Conservation (phyloP, 768 basidiomycete species). For the Boletellus sp. region DNA sequence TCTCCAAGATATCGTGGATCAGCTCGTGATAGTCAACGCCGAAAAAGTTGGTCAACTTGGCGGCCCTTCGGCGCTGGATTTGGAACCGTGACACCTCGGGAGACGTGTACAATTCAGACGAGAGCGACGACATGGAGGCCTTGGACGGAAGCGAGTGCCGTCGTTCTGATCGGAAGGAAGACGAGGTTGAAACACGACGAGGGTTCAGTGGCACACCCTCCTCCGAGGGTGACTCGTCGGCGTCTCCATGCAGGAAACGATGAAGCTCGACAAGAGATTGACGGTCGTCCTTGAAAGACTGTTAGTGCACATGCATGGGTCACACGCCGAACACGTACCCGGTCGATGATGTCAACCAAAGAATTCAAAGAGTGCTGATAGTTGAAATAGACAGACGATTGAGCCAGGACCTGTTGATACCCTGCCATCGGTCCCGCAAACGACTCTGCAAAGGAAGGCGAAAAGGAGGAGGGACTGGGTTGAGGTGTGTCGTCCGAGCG, state of each 20-base stretch:
- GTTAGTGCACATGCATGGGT: constrained; percentile 1
- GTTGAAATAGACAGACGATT: constrained; percentile 62
- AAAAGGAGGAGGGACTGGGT: constrained; percentile 18
- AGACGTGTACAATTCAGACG: constrained; percentile 45
- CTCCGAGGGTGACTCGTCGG: constrained; percentile 19
- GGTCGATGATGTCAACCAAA: constrained; percentile 73
- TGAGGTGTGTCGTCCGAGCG: constrained; percentile 16
- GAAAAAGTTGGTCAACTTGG: constrained; percentile 85
- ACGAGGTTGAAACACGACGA: constrained; percentile 31
- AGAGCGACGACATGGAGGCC: constrained; percentile 57
- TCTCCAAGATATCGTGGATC: constrained; percentile 73
- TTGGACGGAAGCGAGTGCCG: constrained; percentile 66
- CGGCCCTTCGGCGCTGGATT: constrained; percentile 65
- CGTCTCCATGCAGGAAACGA: constrained; percentile 51
- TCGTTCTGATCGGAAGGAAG: constrained; percentile 55
- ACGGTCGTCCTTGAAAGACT: constrained; percentile 58
- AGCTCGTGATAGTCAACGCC: constrained; percentile 81
- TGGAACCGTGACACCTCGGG: constrained; percentile 53
- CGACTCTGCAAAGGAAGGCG: constrained; percentile 21
- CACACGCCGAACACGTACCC: constrained; percentile 45
- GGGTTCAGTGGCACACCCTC: constrained; percentile 14
- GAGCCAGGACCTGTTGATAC: constrained; percentile 21
- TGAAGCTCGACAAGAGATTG: constrained; percentile 73
- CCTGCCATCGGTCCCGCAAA: constrained; percentile 14
- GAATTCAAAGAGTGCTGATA: constrained; percentile 81